Evolutionary conservation across 441 rosid genomes (phyloP).

Genomic region (Macaranga tanarius): DNA sequence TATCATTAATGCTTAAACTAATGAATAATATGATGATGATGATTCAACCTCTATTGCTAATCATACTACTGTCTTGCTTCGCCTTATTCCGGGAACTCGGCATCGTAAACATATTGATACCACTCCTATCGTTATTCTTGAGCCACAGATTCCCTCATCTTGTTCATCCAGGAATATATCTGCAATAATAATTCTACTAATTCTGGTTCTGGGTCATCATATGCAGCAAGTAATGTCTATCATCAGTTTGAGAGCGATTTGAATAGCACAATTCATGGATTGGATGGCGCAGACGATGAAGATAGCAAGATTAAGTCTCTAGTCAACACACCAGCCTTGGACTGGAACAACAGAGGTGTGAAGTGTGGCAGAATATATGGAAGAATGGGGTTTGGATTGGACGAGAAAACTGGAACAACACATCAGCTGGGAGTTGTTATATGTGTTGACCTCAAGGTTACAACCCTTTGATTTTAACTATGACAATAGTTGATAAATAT

Average conservation of each 20-base stretch:
- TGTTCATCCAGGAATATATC: background rate
- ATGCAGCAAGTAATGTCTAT: too few relatives aligned
- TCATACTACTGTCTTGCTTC: constrained; percentile 13
- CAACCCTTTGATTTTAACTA: too few relatives aligned
- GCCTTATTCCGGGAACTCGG: constrained; percentile 19
- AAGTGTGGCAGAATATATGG: background rate
- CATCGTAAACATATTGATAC: background rate
- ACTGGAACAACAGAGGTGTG: background rate
- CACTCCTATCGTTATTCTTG: background rate
- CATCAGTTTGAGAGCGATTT: background rate
- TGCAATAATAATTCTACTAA: background rate
- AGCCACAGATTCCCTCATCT: background rate
- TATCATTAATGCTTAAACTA: constrained; percentile 20
- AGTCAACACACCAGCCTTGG: constrained; percentile 3
- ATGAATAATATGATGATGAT: constrained; percentile 9
- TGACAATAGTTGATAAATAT: too few relatives aligned
- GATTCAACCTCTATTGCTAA: background rate
- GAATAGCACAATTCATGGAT: background rate
- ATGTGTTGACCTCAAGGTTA: too few relatives aligned
- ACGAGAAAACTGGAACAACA: background rate
- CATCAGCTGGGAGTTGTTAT: too few relatives aligned
- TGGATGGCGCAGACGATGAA: background rate
- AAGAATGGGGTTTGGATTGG: background rate
- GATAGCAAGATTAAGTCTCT: background rate
- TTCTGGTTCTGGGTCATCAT: background rate